Base-by-base conservation (phyloP, 495 filamentous ascomycete genomes). In the Glutinoglossum americanum region DNA sequence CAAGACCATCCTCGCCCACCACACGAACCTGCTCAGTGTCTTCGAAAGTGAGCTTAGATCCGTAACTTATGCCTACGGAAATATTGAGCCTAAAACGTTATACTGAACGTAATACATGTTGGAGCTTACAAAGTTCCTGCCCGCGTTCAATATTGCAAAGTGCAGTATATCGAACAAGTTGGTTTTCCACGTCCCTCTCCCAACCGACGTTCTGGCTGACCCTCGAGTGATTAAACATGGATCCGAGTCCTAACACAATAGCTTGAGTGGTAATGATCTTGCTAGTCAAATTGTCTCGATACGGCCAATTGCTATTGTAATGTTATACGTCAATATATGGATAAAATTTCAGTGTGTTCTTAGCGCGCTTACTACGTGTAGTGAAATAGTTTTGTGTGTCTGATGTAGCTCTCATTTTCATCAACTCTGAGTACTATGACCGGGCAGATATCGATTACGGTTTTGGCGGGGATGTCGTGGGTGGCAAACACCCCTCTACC, bases 161-260 rank as follows among this genome's bases (percentile, higher is more conserved):
- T 25, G 79, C 65, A 2, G 62, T 68, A 60, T 79, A 80, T 9
- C 70, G 70, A 26, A 81, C 66, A 11, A 73, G 51, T 33, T 69
- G 60, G 6, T 64, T 65, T 9, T 65, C 62, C 0, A 75, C 27
- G 65, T 80, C 72, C 48, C 74, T 63, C 51, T 66, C 66, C 73
- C 74, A 80, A 6, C 67, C 74, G 3, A 80, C 74, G 60, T 80
- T 80, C 58, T 80, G 76, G 19, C 64, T 56, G 17, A 60, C 57
- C 0, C 60, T 63, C 1, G 74, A 75, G 60, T 80, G 78, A 60
- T 81, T 80, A 66, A 81, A 78, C 70, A 80, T 73, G 35, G 67
- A 70, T 27, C 78, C 79, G 2, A 81, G 65, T 5, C 77, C 76
- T 10, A 80, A 67, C 25, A 77, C 63, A 11, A 80, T 60, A n/a